Evolutionary conservation across 208 protist genomes (phyloP).

Genomic region (Entamoeba moshkovskii): DNA sequence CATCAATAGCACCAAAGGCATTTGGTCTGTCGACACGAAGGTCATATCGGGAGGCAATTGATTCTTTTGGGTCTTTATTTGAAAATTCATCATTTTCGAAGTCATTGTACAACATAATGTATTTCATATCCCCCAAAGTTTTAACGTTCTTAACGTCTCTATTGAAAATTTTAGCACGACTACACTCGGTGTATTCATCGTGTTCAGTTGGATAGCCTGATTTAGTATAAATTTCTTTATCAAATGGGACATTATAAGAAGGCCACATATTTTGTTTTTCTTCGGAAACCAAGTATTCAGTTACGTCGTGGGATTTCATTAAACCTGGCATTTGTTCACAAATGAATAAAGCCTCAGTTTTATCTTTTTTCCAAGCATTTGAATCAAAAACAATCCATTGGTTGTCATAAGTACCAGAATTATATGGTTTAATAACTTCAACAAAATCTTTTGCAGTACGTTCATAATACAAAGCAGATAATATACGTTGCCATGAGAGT

Average conservation of each 20-base stretch:
- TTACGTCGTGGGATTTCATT: conserved; percentile 47
- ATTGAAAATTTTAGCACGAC: conserved; percentile 51
- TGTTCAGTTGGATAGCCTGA: conserved; percentile 37
- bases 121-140: conserved; percentile 3
- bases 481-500: conserved; percentile 48
- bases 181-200: conserved; percentile 11
- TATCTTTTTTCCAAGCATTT: conserved; percentile 28
- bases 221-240: conserved; percentile 50
- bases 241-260: conserved; percentile 61
- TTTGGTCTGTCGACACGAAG: not conserved
- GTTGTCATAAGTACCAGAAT: conserved; percentile 67
- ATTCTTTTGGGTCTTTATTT: conserved; percentile 19
- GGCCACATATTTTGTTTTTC: conserved; percentile 45
- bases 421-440: conserved; percentile 50
- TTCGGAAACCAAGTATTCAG: conserved; percentile 28
- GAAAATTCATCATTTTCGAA: conserved; percentile 51
- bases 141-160: conserved; percentile 36
- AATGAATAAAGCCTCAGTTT: conserved; percentile 43
- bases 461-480: conserved; percentile 50
- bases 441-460: conserved; percentile 47
- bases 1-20: conserved; percentile 44
- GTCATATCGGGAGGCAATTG: conserved; percentile 42
- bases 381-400: conserved; percentile 63
- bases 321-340: conserved; percentile 55
- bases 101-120: conserved; percentile 46